Base-by-base conservation (phyloP, 768 basidiomycete genomes). In the Russula sp. region DNA sequence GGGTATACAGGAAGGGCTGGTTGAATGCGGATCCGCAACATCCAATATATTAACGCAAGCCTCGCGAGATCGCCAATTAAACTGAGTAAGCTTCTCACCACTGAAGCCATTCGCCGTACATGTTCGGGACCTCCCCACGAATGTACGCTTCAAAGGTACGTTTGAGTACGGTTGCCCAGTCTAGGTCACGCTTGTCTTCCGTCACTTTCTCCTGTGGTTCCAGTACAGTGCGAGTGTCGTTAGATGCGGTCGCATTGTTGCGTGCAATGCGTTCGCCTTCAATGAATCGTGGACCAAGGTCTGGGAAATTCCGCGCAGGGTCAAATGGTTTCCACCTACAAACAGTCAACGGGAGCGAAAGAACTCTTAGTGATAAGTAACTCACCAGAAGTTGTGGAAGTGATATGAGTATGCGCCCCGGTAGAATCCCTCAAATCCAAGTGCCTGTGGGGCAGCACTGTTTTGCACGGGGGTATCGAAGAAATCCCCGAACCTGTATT, bases 361-460 rank as follows among this genome's bases (percentile, higher is more conserved):
- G 52, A 3, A 3, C 8, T 42, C n/a, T n/a, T 5, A 24, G 5
- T 10, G 46, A 28, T 18, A 40, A 24, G 30, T 14, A 14, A 73
- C 84, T 59, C 60, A 90, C 93, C 93, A 94, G 76, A 84, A 91
- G 73, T 94, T 95, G 73, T 98, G 95, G 77, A 90, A 98, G 75
- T 98, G 94, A 74, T 98, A 98, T 1, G 91, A 94, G 73, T 87
- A 98, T 5, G 96, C 92, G 7, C 96, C 97, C 64, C 85, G 86
- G 82, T 95, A 99, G 81, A 98, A 99, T 11, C 93, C 94, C 69
- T 94, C 89, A 69, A 98, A 91, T 10, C 97, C 97, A 18, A 93
- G 78, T 16, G 89, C 90, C 69, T 89, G 86, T 6, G 96, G 92
- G 10, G 89, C 90, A 2, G 91, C 94, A 67, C 88, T 87, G 55